Evolutionary conservation across 2,329 filamentous ascomycete species (phyloP).

Genomic region (Pezicula radicicola): DNA sequence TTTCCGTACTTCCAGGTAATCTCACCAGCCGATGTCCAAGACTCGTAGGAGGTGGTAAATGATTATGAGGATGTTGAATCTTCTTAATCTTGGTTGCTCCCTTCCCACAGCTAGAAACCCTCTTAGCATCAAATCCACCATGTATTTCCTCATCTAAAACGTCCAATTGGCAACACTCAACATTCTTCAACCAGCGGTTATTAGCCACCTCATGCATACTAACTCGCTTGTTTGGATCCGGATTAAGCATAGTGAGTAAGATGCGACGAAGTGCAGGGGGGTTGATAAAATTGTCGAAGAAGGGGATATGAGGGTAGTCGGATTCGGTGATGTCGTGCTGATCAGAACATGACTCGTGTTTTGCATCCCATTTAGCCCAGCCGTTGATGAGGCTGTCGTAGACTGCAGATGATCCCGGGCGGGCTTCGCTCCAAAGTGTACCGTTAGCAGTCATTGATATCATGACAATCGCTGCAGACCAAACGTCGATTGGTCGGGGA

Average conservation of each 20-base stretch:
- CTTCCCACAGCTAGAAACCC: constrained; percentile 39
- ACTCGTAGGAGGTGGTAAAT: constrained; percentile 21
- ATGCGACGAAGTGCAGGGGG: constrained; percentile 68
- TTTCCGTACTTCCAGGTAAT: constrained; percentile 23
- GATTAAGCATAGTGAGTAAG: constrained; percentile 79
- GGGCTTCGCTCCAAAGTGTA: constrained; percentile 72
- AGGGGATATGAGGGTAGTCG: constrained; percentile 62
- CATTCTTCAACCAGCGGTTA: constrained; percentile 68
- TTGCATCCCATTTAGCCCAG: constrained; percentile 66
- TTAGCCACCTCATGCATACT: constrained; percentile 66
- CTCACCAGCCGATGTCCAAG: constrained; percentile 23
- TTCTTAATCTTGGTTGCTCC: constrained; percentile 41
- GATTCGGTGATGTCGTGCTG: constrained; percentile 47
- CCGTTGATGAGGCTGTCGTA: constrained; percentile 64
- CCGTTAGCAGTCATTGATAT: constrained; percentile 71
- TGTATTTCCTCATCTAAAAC: constrained; percentile 58
- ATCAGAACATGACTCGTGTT: constrained; percentile 40
- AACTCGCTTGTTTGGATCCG: constrained; percentile 68
- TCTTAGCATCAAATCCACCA: constrained; percentile 53
- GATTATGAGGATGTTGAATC: constrained; percentile 23
- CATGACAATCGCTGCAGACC: constrained; percentile 83
- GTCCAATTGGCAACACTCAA: constrained; percentile 78
- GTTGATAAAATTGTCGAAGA: constrained; percentile 63
- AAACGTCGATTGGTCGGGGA: constrained; percentile 78
- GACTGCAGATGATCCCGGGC: constrained; percentile 40